Percentiles rank a stretch among this genome's conserved stretches.
phyloP scores from a whole-genome alignment of 768 basidiomycete genomes.

The Dioszegia crocea region DNA sequence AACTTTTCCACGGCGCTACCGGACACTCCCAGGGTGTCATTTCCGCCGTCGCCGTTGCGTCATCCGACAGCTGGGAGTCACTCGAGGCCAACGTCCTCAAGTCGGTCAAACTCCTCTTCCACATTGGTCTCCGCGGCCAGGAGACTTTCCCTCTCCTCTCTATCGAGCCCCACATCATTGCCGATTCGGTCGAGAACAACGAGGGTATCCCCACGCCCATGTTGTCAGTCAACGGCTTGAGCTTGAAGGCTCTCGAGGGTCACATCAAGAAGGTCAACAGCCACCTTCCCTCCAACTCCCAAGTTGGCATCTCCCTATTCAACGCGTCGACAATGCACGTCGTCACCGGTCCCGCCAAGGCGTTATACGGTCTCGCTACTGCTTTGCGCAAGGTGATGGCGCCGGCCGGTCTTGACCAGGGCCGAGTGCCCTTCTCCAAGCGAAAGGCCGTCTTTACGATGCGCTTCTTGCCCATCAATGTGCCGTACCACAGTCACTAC shows the following conservation, averaged over 20 bases:
- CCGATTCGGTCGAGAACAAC: conserved; percentile 83
- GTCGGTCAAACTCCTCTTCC: conserved; percentile 88
- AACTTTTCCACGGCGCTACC: conserved; percentile 75
- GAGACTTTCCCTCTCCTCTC: conserved; percentile 89
- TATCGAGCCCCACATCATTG: conserved; percentile 78
- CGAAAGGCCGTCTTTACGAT: conserved; percentile 87
- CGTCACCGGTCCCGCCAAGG: conserved; percentile 82
- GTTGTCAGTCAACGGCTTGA: conserved; percentile 81
- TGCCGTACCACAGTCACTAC: conserved; percentile 92
- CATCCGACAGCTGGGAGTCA: conserved; percentile 69
- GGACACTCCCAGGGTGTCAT: conserved; percentile 98
- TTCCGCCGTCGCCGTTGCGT: conserved; percentile 82
- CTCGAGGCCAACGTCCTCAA: conserved; percentile 73
- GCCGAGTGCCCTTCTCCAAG: conserved; percentile 86
- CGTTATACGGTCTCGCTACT: conserved; percentile 91
- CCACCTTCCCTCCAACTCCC: conserved; percentile 71
- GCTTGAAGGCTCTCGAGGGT: conserved; percentile 64
- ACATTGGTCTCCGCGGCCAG: conserved; percentile 85
- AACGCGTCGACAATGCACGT: conserved; percentile 90
- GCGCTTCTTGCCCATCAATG: conserved; percentile 90
- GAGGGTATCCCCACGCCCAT: conserved; percentile 92
- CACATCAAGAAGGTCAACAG: conserved; percentile 84
- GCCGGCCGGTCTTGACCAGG: conserved; percentile 80
- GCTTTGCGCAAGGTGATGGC: conserved; percentile 86
- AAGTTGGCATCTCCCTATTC: conserved; percentile 79